Evolutionary conservation across 805 yeast species (phyloP), one percentile per base, ranked within the genome.

Genomic region (Scheffersomyces stipitis): DNA sequence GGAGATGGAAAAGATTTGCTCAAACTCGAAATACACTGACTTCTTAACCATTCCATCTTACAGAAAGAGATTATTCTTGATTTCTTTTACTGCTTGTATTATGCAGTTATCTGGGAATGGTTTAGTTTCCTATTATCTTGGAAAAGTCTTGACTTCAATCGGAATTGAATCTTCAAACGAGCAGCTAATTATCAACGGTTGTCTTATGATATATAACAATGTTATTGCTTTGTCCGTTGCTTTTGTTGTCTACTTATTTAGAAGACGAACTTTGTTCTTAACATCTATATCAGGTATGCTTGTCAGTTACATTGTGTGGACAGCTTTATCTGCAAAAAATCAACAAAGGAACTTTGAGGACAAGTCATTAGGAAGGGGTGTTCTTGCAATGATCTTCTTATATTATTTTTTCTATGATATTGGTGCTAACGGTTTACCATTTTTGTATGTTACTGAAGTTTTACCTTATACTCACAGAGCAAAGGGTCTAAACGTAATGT

Each of bases 41-140:
- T 69, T 73, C 40, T 14, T 70, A 37, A 52, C 46, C 15, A 65
- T 65, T 4, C 57, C 60, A 24, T 62, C 65, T 23, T 69, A 66
- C 50, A 57, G 73, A 43, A 70, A 65, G 51, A 63, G 79, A 56
- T 49, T 68, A 41, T 36, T 45, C 54, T 63, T 71, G 46, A 44
- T 58, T 26, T 15, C 51, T 18, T 52, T 59, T 47, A 48, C 67
- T 15, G 69, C 66, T 29, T 43, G 53, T 22, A 49, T 69, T 42
- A 62, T 62, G 71, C 78, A 72, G 48, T 49, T 71, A 28, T 69
- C 77, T 13, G 81, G 81, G 48, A 74, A 73, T 47, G 77, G 76
- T 38, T 58, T 75, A 41, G 75, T 74, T 18, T 69, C 77, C 3
- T 75, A 73, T 62, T 75, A 75, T 53, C 58, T 76, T 42, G 60